Base-by-base conservation (phyloP, 129 eudicot genomes). In the Silybum marianum region DNA sequence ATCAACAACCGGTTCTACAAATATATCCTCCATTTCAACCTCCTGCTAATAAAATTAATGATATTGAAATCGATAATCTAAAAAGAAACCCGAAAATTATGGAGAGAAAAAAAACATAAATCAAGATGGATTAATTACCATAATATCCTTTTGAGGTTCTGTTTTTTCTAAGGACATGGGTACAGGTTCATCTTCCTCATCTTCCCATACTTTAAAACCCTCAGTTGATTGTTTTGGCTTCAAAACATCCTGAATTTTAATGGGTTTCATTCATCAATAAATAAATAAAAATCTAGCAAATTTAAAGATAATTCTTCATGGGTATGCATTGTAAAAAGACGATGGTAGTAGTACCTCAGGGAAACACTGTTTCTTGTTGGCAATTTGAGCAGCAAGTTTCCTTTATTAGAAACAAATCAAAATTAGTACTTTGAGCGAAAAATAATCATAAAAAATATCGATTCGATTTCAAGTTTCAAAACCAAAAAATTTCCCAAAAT, bases 1-100 rank as follows among this genome's bases (percentile, higher is more conserved):
- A 73, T 93, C 95, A 78, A 82, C 34, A 16, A 93, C 63, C 7
- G 88, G 73, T 62, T 93, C 98, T 69, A 91, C 97, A 81, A 85
- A 87, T 44, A 88, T 88, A 74, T 93, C 98, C 71, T 91, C 98
- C 98, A 91, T 91, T 83, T 93, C 98, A 82, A 91, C 88, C 84
- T 92, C 80, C 86, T 84, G 73, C 39, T 60, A 74, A 0, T 6
- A 42, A 80, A 26, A 51, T 11, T 8, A 44, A 26, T 25, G 6
- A 67, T 54, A 26, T 39, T 51, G 44, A 32, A 36, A 18, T 3
- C 38, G 72, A 60, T 38, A 36, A 62, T 9, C 4, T 0, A 30
- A 71, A 34, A 40, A 25, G 4, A 69, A 10, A 32, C 36, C 16
- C 9, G 58, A 0, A 30, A 42, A 54, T 58, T 42, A 22, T 32